phyloP scores from a whole-genome alignment of 2,329 filamentous ascomycete species.

The Clarireedia homoeocarpa region DNA sequence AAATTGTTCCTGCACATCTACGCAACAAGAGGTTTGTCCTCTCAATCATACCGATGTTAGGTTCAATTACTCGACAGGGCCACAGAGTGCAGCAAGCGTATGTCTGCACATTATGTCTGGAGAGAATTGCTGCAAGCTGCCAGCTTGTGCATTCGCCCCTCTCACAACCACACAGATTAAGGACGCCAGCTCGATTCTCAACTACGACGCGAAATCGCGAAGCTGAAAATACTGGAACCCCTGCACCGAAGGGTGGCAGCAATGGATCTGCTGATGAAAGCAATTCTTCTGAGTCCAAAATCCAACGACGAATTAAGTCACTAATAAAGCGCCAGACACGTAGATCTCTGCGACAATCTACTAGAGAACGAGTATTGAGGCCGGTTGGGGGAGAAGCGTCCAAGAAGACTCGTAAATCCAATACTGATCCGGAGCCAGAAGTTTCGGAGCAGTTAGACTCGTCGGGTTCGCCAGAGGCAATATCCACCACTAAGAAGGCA shows the following conservation, averaged over 20 bases:
- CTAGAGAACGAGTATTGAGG: too few species aligned
- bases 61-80: conserved; percentile 19
- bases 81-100: conserved; percentile 16
- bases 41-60: conserved; percentile 17
- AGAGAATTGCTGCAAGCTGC: conserved; percentile 8
- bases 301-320: too few species aligned
- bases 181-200: conserved; percentile 8
- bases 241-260: background rate
- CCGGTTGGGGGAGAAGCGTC: background rate
- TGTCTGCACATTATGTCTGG: conserved; percentile 21
- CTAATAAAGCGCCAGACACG: background rate
- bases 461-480: too few species aligned
- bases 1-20: too few species aligned
- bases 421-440: too few species aligned
- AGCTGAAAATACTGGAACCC: background rate
- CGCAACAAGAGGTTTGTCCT: background rate
- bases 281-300: background rate
- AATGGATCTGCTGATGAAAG: background rate
- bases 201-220: conserved; percentile 1
- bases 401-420: background rate
- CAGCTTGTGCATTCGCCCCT: background rate
- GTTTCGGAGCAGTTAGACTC: too few species aligned
- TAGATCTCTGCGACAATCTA: too few species aligned
- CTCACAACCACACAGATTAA: conserved; percentile 1
- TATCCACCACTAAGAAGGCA: background rate